phyloP scores from a whole-genome alignment of 139 green algal species.

The Coccomyxa sp. region DNA sequence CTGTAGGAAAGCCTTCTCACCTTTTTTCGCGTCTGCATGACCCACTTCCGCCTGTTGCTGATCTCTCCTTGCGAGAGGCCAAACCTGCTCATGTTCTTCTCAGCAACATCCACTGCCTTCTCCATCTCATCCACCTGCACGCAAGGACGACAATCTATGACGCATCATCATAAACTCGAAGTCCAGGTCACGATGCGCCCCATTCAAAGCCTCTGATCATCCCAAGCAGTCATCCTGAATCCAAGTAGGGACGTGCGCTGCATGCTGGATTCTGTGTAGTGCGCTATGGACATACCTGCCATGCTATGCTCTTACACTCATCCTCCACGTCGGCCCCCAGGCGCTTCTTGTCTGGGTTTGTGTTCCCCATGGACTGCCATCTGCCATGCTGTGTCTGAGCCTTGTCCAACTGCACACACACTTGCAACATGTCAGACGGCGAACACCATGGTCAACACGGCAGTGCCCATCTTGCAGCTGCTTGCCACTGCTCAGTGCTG shows the following conservation, averaged over 20 bases:
- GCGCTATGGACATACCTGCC: conserved; percentile 9
- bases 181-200: no score
- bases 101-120: conserved; percentile 65
- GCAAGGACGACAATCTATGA: no score
- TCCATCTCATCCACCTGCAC: conserved; percentile 70
- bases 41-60: conserved; percentile 59
- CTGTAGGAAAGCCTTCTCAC: conserved; percentile 14
- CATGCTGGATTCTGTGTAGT: neutral
- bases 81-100: conserved; percentile 72
- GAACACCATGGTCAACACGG: no score
- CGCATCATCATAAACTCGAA: no score
- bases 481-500: no score
- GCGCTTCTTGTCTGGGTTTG: conserved; percentile 12
- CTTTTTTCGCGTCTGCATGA: conserved; percentile 43
- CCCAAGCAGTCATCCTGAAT: no score
- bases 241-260: no score
- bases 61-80: conserved; percentile 69
- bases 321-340: conserved; percentile 38
- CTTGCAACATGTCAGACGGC: neutral
- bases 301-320: conserved; percentile 42
- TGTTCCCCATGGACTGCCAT: conserved; percentile 21
- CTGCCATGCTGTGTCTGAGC: conserved; percentile 18
- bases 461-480: no score
- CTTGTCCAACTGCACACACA: conserved; percentile 18
- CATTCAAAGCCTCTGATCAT: no score